Evolutionary conservation across 306 rosid species (phyloP).

Genomic region (Cyclanthera cordifolia): DNA sequence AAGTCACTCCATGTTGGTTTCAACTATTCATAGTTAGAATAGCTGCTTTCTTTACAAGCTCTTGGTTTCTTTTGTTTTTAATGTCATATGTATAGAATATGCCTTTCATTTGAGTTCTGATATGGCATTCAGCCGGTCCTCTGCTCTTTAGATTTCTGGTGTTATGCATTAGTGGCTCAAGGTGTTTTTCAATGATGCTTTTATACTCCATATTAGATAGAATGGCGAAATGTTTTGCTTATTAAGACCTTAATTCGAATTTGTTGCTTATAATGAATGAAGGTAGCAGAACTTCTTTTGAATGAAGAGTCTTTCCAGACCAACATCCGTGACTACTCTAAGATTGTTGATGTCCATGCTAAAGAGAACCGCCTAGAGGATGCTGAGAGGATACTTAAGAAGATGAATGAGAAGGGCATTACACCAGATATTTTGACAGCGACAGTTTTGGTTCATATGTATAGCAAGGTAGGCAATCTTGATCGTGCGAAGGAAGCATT

Average conservation of each 20-base stretch:
- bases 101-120: neutral
- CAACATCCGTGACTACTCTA: slow-evolving; percentile 52
- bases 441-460: slow-evolving; percentile 55
- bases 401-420: slow-evolving; percentile 56
- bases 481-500: slow-evolving; percentile 51
- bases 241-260: neutral
- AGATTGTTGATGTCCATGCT: slow-evolving; percentile 58
- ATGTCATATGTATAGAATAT: neutral
- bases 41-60: neutral
- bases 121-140: neutral
- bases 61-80: neutral
- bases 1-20: too few species aligned
- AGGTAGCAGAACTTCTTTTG: slow-evolving; percentile 72
- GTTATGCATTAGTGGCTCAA: neutral
- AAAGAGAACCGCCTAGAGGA: slow-evolving; percentile 47
- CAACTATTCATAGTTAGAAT: neutral
- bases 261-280: slow-evolving; percentile 11
- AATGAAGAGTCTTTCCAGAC: slow-evolving; percentile 69
- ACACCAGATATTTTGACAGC: slow-evolving; percentile 41
- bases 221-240: neutral
- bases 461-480: slow-evolving; percentile 62
- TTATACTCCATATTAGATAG: neutral
- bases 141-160: neutral
- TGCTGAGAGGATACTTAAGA: slow-evolving; percentile 60
- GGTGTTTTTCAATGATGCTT: neutral